Evolutionary conservation across 352 stramenopile genomes (phyloP).

Genomic region (Blastocystis sp.): DNA sequence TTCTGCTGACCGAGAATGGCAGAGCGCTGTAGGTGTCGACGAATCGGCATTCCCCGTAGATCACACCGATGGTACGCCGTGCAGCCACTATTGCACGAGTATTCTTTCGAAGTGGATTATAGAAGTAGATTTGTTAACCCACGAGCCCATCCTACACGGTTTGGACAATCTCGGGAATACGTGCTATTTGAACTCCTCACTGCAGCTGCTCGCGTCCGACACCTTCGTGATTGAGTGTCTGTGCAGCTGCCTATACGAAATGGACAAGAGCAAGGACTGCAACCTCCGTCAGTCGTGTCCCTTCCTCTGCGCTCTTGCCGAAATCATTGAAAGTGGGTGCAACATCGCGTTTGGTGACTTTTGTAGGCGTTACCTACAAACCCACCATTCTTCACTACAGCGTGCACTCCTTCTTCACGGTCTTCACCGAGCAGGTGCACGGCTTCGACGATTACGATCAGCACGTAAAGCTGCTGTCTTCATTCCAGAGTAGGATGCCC

Average conservation of each 20-base stretch:
- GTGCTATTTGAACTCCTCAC: conserved; percentile 76
- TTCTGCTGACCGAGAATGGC: not conserved
- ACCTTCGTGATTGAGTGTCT: conserved; percentile 29
- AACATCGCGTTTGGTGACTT: not conserved
- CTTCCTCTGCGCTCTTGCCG: not conserved
- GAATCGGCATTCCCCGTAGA: not conserved
- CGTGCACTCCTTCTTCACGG: conserved; percentile 11
- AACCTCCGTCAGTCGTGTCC: not conserved
- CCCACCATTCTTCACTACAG: conserved; percentile 30
- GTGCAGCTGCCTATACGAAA: conserved; percentile 21
- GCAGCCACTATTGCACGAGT: conserved; percentile 39
- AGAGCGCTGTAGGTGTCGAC: not conserved
- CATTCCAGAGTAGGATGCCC: conserved; percentile 1
- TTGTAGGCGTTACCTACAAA: conserved; percentile 59
- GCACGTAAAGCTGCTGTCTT: conserved; percentile 6
- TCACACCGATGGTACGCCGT: conserved; percentile 41
- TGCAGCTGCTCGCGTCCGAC: conserved; percentile 69
- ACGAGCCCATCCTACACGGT: conserved; percentile 68
- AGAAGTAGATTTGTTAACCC: conserved; percentile 17
- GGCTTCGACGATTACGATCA: conserved; percentile 37
- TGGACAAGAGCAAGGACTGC: not conserved
- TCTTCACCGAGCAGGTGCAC: not conserved
- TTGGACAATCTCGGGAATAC: conserved; percentile 76
- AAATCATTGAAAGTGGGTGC: not conserved
- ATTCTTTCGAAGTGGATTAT: not conserved